Evolutionary conservation across 2,329 filamentous ascomycete genomes (phyloP), one percentile per base, ranked within the genome.

Genomic region (Aotearoamyces nothofagi): DNA sequence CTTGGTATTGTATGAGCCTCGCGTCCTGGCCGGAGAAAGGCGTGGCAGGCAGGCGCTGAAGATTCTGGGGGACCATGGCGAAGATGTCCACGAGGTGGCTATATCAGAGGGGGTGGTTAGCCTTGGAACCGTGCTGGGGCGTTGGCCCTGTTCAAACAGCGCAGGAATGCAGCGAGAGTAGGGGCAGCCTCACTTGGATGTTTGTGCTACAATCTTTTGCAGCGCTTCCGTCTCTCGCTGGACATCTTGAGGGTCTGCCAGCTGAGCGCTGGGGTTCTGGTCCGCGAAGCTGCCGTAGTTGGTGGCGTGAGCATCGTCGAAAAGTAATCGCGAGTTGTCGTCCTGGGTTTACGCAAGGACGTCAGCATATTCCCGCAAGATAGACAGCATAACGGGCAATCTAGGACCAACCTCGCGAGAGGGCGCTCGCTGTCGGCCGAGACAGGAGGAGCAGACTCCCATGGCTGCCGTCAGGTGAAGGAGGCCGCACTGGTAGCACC

Each of bases 41-140:
- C 30, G 36, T 37, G 22, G 32, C 31, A 22, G 52, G 42, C 39
- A 56, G 42, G 36, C 47, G 41, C 28, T 46, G 42, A 17, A 53
- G 49, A 33, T 61, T 60, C 33, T 65, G 61, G 13, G 68, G 66
- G 19, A 65, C 61, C 43, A 74, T 71, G 37, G 75, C 69, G 51
- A 75, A 76, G 26, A 77, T 68, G 45, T 77, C 71, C 35, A 77
- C 69, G 53, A 77, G 67, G 42, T 75, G 73, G 43, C 71, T 77
- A 44, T 23, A 22, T 23, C 13, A 15, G 25, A 31, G 26, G n/a
- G n/a, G n/a, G n/a, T 16, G 11, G 20, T 19, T 17, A 13, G 11
- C 14, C n/a, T n/a, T n/a, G n/a, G n/a, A n/a, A n/a, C n/a, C n/a
- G n/a, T n/a, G n/a, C n/a, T n/a, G n/a, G n/a, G 15, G 24, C 15